Evolutionary conservation across 768 basidiomycete species (phyloP), one percentile per base, ranked within the genome.

Genomic region (Pisolithus orientalis): DNA sequence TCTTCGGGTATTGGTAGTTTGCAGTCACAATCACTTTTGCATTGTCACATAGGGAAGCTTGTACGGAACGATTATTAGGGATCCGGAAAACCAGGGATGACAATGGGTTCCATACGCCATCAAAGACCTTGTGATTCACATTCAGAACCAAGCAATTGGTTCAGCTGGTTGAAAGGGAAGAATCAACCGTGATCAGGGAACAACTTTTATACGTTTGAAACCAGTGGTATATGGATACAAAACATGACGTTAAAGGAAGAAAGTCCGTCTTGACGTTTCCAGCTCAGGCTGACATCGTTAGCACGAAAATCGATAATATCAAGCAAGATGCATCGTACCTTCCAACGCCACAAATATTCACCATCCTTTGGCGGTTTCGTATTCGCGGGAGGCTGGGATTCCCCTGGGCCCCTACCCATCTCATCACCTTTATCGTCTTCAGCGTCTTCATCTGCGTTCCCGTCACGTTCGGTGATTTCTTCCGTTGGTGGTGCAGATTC

Each of bases 271-370:
- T 10, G 86, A 87, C 4, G 90, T 88, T 71, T 98, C 93, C 64
- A 97, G 75, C 72, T 94, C 88, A n/a, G 95, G 86, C 94, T 96
- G n/a, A 63, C 11, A 29, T 7, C 31, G 51, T 47, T 17, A 29
- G 48, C 53, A 39, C 52, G 24, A 49, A 51, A 24, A 37, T 43
- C 50, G 54, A 17, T 13, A 6, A 39, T 4, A 17, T n/a, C n/a
- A 39, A 47, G n/a, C 44, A 25, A 42, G 49, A 43, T 51, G 39
- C 3, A 4, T 72, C 80, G 32, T 50, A 90, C 92, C 81, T 94
- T 94, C 91, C 92, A 94, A 54, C 78, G 75, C 93, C 93, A 96
- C 47, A 91, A 71, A 57, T 80, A 85, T 64, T 92, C 86, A 58
- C 91, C 90, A 54, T 83, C 78, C 57, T 79, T 83, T 1, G 86